Conservation (phyloP, 345 rosid species). For the Eucalyptus regnans region DNA sequence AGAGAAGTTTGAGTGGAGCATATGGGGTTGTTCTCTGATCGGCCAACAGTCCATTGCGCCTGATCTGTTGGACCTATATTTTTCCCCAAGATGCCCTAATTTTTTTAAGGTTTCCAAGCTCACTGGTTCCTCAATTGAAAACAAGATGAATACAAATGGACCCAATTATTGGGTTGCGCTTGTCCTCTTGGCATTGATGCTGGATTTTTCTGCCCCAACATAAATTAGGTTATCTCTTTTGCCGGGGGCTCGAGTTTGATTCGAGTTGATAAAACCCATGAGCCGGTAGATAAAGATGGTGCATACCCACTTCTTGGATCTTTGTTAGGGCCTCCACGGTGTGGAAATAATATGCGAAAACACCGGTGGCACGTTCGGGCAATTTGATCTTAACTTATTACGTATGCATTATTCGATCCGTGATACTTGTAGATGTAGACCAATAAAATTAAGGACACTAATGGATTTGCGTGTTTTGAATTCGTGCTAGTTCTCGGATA, state of each 20-base stretch:
- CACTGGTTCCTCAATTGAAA: not conserved
- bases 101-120: not conserved
- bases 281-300: not conserved
- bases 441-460: not conserved
- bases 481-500: not conserved
- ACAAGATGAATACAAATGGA: not conserved
- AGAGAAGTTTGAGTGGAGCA: not conserved
- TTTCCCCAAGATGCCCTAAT: not conserved
- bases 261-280: not conserved
- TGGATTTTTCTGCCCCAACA: not conserved
- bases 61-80: not conserved
- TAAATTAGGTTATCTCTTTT: not conserved
- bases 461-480: not conserved
- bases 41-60: not conserved
- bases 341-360: not conserved
- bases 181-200: not conserved
- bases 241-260: not conserved
- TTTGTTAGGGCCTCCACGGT: not conserved
- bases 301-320: not conserved
- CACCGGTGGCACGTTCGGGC: not conserved
- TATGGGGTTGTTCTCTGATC: not conserved
- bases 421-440: not conserved
- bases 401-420: accelerated
- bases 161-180: not conserved
- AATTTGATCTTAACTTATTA: not conserved